Conservation (phyloP, 306 rosid genomes). For the Lathyrus oleraceus region DNA sequence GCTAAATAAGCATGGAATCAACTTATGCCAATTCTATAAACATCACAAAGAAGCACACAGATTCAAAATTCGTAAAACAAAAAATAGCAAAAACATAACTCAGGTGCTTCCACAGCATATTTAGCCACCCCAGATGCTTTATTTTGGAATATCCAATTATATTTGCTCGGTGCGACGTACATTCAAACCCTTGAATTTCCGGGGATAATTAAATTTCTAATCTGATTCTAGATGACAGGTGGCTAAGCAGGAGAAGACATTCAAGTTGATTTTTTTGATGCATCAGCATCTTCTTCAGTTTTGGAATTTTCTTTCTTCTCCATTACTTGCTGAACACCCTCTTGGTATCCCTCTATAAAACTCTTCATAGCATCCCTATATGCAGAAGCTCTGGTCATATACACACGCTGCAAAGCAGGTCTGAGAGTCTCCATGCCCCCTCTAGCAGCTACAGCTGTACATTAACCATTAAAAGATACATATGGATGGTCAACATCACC, state of each 20-base stretch:
- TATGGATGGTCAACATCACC: slow-evolving; percentile 30
- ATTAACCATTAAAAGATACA: slow-evolving; percentile 38
- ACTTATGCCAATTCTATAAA: not conserved
- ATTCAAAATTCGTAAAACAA: slow-evolving; percentile 10
- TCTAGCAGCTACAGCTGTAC: slow-evolving; percentile 78
- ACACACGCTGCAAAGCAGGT: slow-evolving; percentile 83
- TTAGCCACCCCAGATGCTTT: slow-evolving; percentile 28
- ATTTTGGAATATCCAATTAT: slow-evolving; percentile 26
- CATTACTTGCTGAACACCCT: slow-evolving; percentile 68
- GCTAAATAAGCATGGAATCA: not conserved
- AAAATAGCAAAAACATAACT: slow-evolving; percentile 15
- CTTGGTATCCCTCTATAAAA: slow-evolving; percentile 82
- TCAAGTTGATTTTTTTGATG: slow-evolving; percentile 47
- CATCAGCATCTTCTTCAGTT: slow-evolving; percentile 47
- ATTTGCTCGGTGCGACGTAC: not conserved
- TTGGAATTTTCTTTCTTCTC: slow-evolving; percentile 59
- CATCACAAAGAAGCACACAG: not conserved
- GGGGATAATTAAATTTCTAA: slow-evolving; percentile 26
- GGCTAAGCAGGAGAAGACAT: slow-evolving; percentile 25
- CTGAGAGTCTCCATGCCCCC: slow-evolving; percentile 63
- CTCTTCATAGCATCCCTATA: slow-evolving; percentile 86
- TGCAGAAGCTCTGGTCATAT: slow-evolving; percentile 90
- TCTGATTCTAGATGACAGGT: slow-evolving; percentile 13
- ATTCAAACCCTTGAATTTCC: slow-evolving; percentile 4
- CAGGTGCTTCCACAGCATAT: not conserved